A percentile compares a stretch with the other conserved stretches of the same genome.
These are phyloP conservation scores for Holtermannia corniformis DNA, from an alignment of 768 basidiomycete species.

Conservation along the genomic window DNA sequence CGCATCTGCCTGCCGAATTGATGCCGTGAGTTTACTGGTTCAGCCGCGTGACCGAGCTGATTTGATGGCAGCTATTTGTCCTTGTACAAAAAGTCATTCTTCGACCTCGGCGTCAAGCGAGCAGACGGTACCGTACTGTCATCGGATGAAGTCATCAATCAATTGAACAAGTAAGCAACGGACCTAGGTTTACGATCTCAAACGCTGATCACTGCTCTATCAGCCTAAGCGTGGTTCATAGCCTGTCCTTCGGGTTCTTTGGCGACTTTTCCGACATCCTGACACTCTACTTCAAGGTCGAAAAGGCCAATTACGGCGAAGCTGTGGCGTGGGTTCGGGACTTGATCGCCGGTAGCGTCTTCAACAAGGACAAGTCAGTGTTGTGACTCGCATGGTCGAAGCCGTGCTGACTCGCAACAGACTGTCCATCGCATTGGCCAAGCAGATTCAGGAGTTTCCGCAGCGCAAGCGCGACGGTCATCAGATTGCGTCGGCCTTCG, in stretches of 20 bases:
- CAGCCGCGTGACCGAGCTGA: not conserved
- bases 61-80: slow-evolving; percentile 54
- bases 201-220: not conserved
- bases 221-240: slow-evolving; percentile 67
- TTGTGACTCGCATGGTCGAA: not conserved
- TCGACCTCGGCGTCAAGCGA: slow-evolving; percentile 70
- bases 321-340: slow-evolving; percentile 63
- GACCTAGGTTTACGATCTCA: not conserved
- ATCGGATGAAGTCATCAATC: slow-evolving; percentile 85
- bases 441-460: slow-evolving; percentile 80
- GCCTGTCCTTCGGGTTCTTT: slow-evolving; percentile 57
- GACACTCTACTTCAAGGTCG: slow-evolving; percentile 73
- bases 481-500: slow-evolving; percentile 65
- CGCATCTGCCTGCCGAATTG: slow-evolving; percentile 60
- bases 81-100: slow-evolving; percentile 73
- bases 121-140: slow-evolving; percentile 58
- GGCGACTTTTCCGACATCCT: slow-evolving; percentile 61
- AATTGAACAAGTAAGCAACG: slow-evolving; percentile 61
- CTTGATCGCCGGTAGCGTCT: slow-evolving; percentile 29
- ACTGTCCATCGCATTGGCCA: slow-evolving; percentile 72
- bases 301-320: slow-evolving; percentile 63
- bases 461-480: slow-evolving; percentile 82
- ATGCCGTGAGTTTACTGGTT: slow-evolving; percentile 54
- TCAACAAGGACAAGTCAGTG: slow-evolving; percentile 32
- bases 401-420: slow-evolving; percentile 43